A percentile compares a stretch with the other conserved stretches of the same genome.
phyloP scores from a whole-genome alignment of 2,329 filamentous ascomycete species.

The Saccharata proteae region DNA sequence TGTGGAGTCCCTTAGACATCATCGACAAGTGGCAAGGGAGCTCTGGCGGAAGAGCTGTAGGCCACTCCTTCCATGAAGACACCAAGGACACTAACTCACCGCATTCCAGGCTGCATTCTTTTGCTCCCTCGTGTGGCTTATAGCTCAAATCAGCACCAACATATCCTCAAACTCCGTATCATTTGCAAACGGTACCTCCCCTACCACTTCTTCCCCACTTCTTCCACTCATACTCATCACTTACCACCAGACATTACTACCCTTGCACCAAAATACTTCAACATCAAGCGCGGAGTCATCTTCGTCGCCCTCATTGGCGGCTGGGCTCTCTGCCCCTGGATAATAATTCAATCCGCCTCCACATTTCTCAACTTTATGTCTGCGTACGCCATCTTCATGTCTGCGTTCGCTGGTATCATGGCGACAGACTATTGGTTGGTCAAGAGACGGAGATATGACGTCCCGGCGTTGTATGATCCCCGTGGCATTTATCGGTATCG shows the following conservation, averaged over 20 bases:
- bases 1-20: conserved; percentile 16
- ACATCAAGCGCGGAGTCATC: conserved; percentile 15
- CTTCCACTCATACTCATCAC: too few relatives aligned
- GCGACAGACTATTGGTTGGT: conserved; percentile 16
- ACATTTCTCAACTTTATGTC: conserved; percentile 18
- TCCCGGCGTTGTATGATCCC: conserved; percentile 15
- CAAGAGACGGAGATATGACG: conserved; percentile 11
- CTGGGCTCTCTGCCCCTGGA: conserved; percentile 14
- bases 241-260: conserved; percentile 15
- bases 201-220: too few relatives aligned
- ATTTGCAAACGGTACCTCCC: conserved; percentile 16
- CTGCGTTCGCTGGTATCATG: conserved; percentile 13
- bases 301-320: conserved; percentile 12
- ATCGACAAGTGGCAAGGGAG: conserved; percentile 13
- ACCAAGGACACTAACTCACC: too few relatives aligned
- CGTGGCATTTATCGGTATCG: conserved; percentile 13
- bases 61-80: too few relatives aligned
- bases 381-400: conserved; percentile 17
- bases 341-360: conserved; percentile 15
- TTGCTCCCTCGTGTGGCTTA: not conserved
- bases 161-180: conserved; percentile 18
- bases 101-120: too few relatives aligned
- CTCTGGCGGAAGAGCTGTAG: conserved; percentile 11
- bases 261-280: conserved; percentile 17
- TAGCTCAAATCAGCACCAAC: conserved; percentile 16